Evolutionary conservation across 202 grass and related monocot genomes (phyloP), one percentile per base, ranked within the genome.

Genomic region (Panicum virgatum): DNA sequence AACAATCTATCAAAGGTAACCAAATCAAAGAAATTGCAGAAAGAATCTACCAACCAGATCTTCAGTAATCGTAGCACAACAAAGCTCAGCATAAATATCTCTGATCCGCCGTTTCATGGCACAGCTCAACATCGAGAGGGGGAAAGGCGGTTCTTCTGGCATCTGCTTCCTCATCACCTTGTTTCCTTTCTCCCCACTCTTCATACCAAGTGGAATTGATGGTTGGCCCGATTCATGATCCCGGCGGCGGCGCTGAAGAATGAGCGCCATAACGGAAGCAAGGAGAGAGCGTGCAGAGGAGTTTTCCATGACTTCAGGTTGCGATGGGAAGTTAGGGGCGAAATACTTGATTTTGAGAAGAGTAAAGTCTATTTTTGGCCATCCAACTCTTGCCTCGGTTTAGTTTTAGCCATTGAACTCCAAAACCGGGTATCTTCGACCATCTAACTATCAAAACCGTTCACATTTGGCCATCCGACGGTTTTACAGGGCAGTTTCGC

Each of bases 21-120:
- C 54, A 36, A 66, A 84, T 37, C 39, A 25, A n/a, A 68, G 30
- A 75, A 54, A 69, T 26, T 43, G 66, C 48, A 79, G 47, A 65
- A 67, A 80, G 57, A 69, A 53, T 9, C 14, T 80, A 75, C 66
- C n/a, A 76, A 88, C 81, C 86, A 69, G 77, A 10, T 69, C 54
- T 34, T 16, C 32, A 7, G 60, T 30, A 65, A 45, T 46, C 18
- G 2, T 43, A 82, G 42, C 7, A 23, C 1, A 6, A 12, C 1
- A n/a, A 30, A 53, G 16, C 20, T 76, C 26, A 47, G 59, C 29
- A 76, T 64, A 70, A 58, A 57, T 3, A 23, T 69, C 14, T 32
- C 42, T 71, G 44, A 89, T 80, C 45, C 63, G 57, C 19, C 27
- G 77, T 71, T 76, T 85, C 77, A 76, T 54, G 27, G 54, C 77